Conservation (phyloP, 306 rosid genomes). For the Parietaria judaica region DNA sequence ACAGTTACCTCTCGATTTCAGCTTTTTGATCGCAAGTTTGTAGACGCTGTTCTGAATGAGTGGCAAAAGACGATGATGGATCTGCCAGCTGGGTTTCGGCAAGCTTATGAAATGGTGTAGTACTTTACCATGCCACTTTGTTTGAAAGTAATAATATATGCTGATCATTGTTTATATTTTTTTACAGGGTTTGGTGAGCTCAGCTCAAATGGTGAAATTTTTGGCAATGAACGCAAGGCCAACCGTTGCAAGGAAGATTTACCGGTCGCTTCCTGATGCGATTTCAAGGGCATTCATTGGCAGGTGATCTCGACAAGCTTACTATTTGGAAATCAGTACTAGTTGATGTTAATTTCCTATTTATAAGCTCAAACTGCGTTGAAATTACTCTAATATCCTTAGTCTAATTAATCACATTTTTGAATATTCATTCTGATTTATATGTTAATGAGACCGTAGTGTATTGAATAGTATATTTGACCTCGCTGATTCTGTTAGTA, state of each 20-base stretch:
- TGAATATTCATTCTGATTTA: background rate
- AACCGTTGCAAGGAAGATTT: slow-evolving; percentile 68
- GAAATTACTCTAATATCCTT: no score
- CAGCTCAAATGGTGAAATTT: slow-evolving; percentile 87
- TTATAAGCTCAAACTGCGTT: no score
- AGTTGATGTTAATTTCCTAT: no score
- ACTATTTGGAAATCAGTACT: background rate
- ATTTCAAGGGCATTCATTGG: slow-evolving; percentile 91
- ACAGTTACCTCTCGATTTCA: slow-evolving; percentile 30
- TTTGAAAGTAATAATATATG: slow-evolving; percentile 8
- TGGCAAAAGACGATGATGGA: slow-evolving; percentile 96
- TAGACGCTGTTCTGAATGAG: slow-evolving; percentile 86
- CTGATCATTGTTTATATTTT: slow-evolving; percentile 25
- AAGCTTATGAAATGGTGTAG: slow-evolving; percentile 91
- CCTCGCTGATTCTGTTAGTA: background rate
- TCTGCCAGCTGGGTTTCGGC: slow-evolving; percentile 96
- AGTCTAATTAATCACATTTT: no score
- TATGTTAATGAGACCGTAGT: background rate
- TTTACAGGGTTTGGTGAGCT: slow-evolving; percentile 89
- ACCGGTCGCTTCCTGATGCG: slow-evolving; percentile 67
- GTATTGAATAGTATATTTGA: no score
- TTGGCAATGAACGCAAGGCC: slow-evolving; percentile 92
- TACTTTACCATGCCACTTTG: slow-evolving; percentile 20
- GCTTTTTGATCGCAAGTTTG: slow-evolving; percentile 92
- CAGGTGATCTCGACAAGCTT: slow-evolving; percentile 47